Conservation (phyloP, 164 flowering plant species). For the Stephania japonica region DNA sequence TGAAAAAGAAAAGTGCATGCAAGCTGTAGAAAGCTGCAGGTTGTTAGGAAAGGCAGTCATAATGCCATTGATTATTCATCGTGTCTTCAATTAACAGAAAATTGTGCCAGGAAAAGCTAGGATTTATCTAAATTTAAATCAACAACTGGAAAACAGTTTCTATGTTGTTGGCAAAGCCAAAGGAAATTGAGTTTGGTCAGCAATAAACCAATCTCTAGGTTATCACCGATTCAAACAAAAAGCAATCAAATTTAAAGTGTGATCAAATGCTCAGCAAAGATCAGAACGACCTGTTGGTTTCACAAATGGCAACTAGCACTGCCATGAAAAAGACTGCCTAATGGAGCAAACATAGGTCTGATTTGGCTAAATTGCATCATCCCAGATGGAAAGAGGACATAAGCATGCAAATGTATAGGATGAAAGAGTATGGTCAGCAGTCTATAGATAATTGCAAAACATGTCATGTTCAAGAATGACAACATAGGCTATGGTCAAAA, state of each 20-base stretch:
- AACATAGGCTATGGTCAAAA: too few relatives aligned
- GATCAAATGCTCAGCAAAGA: conserved; percentile 15
- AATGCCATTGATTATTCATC: neutral
- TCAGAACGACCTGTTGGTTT: conserved; percentile 9
- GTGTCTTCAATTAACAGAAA: neutral
- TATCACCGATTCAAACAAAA: conserved; percentile 21
- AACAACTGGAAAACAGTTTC: neutral
- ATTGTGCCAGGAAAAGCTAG: neutral
- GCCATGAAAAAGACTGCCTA: conserved; percentile 12
- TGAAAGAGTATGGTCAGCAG: too few relatives aligned
- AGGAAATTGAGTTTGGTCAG: conserved; percentile 15
- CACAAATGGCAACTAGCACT: conserved; percentile 7
- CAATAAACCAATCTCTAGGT: conserved; percentile 21
- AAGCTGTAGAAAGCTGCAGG: neutral
- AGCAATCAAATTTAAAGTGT: conserved; percentile 15
- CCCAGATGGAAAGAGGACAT: conserved; percentile 9
- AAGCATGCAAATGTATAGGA: neutral
- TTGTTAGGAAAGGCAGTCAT: neutral
- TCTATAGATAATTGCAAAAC: too few relatives aligned
- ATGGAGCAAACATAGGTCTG: conserved; percentile 25
- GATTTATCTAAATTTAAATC: neutral
- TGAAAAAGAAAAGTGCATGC: too few relatives aligned
- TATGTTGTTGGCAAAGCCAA: neutral
- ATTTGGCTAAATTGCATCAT: conserved; percentile 30
- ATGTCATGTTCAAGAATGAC: too few relatives aligned